Conservation (phyloP, 176 grass and related monocot genomes). For the Rhynchospora breviuscula region DNA sequence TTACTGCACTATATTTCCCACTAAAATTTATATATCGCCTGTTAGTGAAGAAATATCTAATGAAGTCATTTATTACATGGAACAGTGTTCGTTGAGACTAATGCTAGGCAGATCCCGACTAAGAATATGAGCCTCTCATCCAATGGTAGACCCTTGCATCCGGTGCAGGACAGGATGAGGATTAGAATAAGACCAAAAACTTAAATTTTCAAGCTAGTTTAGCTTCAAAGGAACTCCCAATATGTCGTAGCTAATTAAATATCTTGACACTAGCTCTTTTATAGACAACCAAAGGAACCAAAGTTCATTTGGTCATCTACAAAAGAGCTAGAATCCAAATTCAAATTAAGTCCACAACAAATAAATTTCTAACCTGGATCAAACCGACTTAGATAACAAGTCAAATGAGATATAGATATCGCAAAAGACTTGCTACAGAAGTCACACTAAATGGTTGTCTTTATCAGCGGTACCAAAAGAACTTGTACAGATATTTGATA, state of each 20-base stretch:
- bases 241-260: neutral
- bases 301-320: neutral
- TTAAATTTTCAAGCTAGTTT: no score
- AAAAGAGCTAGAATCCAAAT: constrained; percentile 19
- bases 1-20: neutral
- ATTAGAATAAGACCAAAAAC: no score
- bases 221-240: neutral
- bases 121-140: no score
- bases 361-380: neutral
- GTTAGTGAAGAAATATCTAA: neutral
- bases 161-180: no score
- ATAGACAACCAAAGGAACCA: constrained; percentile 4
- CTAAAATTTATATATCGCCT: neutral
- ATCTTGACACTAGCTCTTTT: constrained; percentile 14
- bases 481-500: neutral
- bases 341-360: neutral
- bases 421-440: neutral
- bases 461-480: neutral
- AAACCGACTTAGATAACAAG: neutral
- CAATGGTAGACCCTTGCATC: no score
- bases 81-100: no score
- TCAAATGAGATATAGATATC: constrained; percentile 1
- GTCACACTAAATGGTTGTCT: neutral
- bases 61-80: no score
- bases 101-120: no score